Conservation (phyloP, 768 basidiomycete genomes). For the Leccinum incarnatum region DNA sequence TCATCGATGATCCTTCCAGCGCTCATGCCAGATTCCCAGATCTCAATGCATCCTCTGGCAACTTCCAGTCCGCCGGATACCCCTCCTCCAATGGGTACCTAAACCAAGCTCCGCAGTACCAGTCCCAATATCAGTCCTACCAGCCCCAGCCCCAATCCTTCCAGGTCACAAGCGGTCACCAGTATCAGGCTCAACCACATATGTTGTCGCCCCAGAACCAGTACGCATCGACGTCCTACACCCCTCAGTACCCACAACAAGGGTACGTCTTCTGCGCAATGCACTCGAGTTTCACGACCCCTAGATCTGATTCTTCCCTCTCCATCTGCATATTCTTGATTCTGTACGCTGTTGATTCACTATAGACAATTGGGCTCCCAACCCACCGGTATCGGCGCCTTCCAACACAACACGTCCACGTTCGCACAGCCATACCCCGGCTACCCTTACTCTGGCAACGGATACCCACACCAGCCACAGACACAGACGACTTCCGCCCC, state of each 20-base stretch:
- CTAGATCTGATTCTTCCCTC: conserved; percentile 1
- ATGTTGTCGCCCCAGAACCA: conserved; percentile 19
- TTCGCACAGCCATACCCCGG: conserved; percentile 52
- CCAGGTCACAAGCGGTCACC: not conserved
- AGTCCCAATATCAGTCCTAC: conserved; percentile 35
- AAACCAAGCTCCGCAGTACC: conserved; percentile 34
- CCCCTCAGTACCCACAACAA: conserved; percentile 25
- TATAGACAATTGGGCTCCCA: conserved; percentile 32
- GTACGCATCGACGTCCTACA: conserved; percentile 22
- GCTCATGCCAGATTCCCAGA: conserved; percentile 63
- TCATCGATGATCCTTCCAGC: conserved; percentile 51
- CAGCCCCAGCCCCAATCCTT: conserved; percentile 22
- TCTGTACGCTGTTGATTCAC: not conserved
- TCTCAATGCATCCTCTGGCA: conserved; percentile 36
- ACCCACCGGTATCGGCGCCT: conserved; percentile 28
- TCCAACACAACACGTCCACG: conserved; percentile 48
- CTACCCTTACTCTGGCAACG: conserved; percentile 30
- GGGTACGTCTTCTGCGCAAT: conserved; percentile 10
- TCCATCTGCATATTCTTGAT: not conserved
- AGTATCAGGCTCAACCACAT: conserved; percentile 21
- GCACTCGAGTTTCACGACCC: not conserved
- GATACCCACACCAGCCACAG: conserved; percentile 17
- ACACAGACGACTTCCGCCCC: conserved; percentile 14
- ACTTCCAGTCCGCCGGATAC: conserved; percentile 14
- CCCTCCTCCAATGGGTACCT: conserved; percentile 22